These are phyloP conservation scores for Thermothelomyces thermophilus DNA, from an alignment of 2,329 filamentous ascomycete genomes.

Conservation along the genomic window DNA sequence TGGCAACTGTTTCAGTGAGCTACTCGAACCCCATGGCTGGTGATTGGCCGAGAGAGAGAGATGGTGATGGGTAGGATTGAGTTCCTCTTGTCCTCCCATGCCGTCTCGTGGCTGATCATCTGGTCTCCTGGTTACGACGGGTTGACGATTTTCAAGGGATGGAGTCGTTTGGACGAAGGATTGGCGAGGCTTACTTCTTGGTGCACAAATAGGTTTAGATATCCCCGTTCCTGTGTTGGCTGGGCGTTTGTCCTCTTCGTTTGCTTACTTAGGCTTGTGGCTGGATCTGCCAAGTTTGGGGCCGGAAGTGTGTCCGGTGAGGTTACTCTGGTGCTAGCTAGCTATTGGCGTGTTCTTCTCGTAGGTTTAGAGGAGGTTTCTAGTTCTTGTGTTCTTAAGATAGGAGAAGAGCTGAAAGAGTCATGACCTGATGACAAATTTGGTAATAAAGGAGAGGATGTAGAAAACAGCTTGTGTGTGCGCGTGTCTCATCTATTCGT, in stretches of 20 bases:
- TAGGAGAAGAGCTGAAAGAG: not conserved
- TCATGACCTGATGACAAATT: conserved; percentile 3
- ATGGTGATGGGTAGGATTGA: too few relatives aligned
- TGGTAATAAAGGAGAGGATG: not conserved
- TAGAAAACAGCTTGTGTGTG: not conserved
- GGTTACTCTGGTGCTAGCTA: not conserved
- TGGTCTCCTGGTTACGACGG: not conserved
- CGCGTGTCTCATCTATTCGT: too few relatives aligned
- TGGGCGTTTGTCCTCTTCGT: not conserved
- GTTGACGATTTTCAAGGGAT: not conserved
- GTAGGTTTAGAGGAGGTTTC: not conserved
- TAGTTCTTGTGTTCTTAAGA: not conserved
- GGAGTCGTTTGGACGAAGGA: not conserved
- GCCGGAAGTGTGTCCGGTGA: too few relatives aligned
- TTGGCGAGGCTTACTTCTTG: not conserved
- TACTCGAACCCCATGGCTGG: not conserved
- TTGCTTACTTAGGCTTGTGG: not conserved
- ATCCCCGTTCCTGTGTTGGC: not conserved
- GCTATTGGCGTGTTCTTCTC: not conserved
- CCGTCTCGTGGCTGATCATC: not conserved
- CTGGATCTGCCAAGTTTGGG: not conserved
- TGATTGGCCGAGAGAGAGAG: not conserved
- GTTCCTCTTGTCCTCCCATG: not conserved
- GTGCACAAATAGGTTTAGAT: conserved; percentile 8
- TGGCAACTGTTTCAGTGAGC: not conserved